Conservation (phyloP, 2,329 filamentous ascomycete genomes). For the Huntiella savannae region DNA sequence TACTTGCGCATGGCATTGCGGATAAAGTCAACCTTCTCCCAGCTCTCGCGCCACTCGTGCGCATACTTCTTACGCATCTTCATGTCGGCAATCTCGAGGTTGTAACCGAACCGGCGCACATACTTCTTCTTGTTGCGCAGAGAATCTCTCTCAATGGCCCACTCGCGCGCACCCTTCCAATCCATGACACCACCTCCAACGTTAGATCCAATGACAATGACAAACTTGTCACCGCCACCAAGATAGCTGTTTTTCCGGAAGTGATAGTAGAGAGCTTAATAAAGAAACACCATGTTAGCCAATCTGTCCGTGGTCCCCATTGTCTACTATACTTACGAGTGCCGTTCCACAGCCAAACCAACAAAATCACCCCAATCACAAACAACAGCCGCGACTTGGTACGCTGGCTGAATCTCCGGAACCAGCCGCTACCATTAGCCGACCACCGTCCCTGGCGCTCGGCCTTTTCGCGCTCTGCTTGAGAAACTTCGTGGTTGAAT, state of each 20-base stretch:
- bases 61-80: conserved; percentile 96
- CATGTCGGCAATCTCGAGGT: conserved; percentile 94
- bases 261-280: conserved; percentile 31
- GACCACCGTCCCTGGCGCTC: conserved; percentile 31
- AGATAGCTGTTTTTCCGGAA: conserved; percentile 57
- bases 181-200: conserved; percentile 96
- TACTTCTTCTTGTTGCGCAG: conserved; percentile 90
- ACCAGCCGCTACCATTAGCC: conserved; percentile 24
- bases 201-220: conserved; percentile 85
- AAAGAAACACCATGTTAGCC: neutral
- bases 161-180: conserved; percentile 93
- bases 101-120: conserved; percentile 73
- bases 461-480: conserved; percentile 62
- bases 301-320: too few relatives aligned
- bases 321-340: conserved; percentile 40
- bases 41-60: conserved; percentile 97
- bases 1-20: conserved; percentile 81
- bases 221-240: conserved; percentile 76
- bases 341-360: conserved; percentile 48
- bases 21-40: conserved; percentile 96
- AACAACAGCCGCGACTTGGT: conserved; percentile 44
- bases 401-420: conserved; percentile 39
- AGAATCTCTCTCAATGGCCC: conserved; percentile 94
- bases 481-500: conserved; percentile 38
- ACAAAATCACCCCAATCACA: conserved; percentile 37